phyloP scores from a whole-genome alignment of 768 basidiomycete genomes.

The Ramaria sp. region DNA sequence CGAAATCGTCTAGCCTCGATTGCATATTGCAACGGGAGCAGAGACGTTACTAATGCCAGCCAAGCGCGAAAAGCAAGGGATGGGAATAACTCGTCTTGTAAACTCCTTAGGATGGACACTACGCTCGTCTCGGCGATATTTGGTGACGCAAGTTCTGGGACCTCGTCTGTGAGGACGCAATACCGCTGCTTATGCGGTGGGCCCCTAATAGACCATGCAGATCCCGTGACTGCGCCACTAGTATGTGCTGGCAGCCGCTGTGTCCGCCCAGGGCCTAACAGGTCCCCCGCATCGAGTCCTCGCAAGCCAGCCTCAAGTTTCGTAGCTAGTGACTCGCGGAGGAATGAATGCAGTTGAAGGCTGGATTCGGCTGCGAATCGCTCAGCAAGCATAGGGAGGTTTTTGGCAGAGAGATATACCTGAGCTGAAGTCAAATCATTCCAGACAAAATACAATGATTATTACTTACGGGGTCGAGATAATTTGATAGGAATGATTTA shows the following conservation, averaged over 20 bases:
- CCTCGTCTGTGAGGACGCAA: constrained; percentile 42
- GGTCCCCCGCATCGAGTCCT: constrained; percentile 54
- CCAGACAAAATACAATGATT: neutral
- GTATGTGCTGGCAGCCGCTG: constrained; percentile 54
- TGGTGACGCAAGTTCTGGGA: constrained; percentile 28
- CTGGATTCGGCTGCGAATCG: constrained; percentile 83
- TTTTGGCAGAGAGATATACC: constrained; percentile 72
- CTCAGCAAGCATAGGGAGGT: constrained; percentile 65
- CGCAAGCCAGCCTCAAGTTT: constrained; percentile 56
- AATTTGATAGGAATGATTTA: constrained; percentile 66
- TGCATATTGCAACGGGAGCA: constrained; percentile 62
- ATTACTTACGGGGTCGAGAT: constrained; percentile 57
- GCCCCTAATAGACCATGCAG: constrained; percentile 63
- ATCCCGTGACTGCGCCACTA: constrained; percentile 38
- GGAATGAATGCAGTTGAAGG: constrained; percentile 83
- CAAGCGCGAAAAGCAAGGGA: constrained; percentile 85
- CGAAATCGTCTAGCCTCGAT: constrained; percentile 84
- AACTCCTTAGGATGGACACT: constrained; percentile 39
- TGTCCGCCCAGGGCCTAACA: constrained; percentile 39
- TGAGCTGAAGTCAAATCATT: neutral
- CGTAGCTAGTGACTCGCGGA: constrained; percentile 54
- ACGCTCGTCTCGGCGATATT: constrained; percentile 32
- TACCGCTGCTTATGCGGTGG: constrained; percentile 96
- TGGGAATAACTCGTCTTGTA: constrained; percentile 73
- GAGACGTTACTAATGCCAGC: constrained; percentile 59